Base-by-base conservation (phyloP, 768 basidiomycete genomes). In the Lentinula detonsa region DNA sequence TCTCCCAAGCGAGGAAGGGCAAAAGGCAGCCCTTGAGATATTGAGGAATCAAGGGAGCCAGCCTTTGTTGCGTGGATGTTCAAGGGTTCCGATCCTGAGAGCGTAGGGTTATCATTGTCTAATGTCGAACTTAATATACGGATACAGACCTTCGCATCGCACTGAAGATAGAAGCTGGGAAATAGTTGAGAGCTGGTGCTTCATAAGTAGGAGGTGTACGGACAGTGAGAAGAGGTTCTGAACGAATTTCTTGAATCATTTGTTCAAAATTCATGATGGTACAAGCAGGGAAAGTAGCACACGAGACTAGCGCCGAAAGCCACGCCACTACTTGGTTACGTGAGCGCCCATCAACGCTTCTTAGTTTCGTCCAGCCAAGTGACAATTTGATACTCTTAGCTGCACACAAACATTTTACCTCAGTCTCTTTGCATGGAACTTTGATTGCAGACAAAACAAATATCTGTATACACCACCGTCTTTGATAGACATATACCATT, bases 1-100 rank as follows among this genome's bases (percentile, higher is more conserved):
- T 91, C 86, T 87, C 87, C 50, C 77, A 75, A 67, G 64, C 68
- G 50, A 71, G 65, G 18, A 65, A 65, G 23, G 64, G 59, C 40
- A 52, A 52, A 55, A 57, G 56, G 45, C 43, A 55, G 56, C 28
- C 50, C 59, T 34, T 43, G 46, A 18, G 43, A 46, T 42, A 66
- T 64, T 33, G 75, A 74, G 51, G 65, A 62, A 54, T 69, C 69
- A 11, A 66, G 63, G 33, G 74, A 67, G 35, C 65, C 67, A 55
- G 69, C 75, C 77, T 61, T 31, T 48, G 43, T 21, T 10, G 60
- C 40, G 59, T 49, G 40, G 43, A 58, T 66, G 35, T 61, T 42
- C 39, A 55, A 33, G 34, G 28, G 28, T 53, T 45, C 18, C 11
- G 43, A 8, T 62, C 23, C 61, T 35, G 33, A 18, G 18, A 16